Evolutionary conservation across 1,284 basidiomycete species (phyloP), one percentile per base, ranked within the genome.

Genomic region (Tetrapyrgos nigripes): DNA sequence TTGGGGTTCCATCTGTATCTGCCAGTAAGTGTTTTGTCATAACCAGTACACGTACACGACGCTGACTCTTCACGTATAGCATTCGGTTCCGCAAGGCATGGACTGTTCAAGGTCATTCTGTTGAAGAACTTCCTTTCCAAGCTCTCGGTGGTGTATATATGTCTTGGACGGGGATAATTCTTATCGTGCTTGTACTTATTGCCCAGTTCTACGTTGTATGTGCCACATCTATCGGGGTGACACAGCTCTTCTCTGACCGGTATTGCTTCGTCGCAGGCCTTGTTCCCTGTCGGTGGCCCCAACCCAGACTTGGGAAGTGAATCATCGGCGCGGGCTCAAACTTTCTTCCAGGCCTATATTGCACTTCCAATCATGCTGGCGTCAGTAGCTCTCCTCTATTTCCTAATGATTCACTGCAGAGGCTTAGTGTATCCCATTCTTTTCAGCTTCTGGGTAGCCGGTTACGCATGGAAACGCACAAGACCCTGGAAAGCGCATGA

Each of bases 61-160:
- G n/a, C n/a, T n/a, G n/a, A n/a, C n/a, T n/a, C n/a, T n/a, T n/a
- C n/a, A 37, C 14, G 31, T 21, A 0, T 40, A 77, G 76, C 60
- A 77, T 80, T 40, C 78, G 79, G 27, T 79, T 80, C 75, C 73
- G 79, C 46, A 65, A 64, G 33, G 78, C 78, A 6, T 80, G 78
- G 78, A 61, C 67, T 26, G 68, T 71, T 21, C 78, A 80, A 67
- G 78, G 79, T 3, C 79, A 80, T 64, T 77, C 76, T 0, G 1
- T 77, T 27, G 77, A 79, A 45, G 79, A 80, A 60, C 72, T 80
- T 5, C 79, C 79, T 26, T 79, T 75, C 73, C 65, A 64, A 35
- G 78, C 79, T 23, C 58, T 80, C 9, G 76, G 76, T 51, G 79
- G 79, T 40, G 71, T 76, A 23, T 79, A 67, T 17, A 77, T 78